phyloP scores from a whole-genome alignment of 2,329 filamentous ascomycete species.

The Aspergillus tanneri region DNA sequence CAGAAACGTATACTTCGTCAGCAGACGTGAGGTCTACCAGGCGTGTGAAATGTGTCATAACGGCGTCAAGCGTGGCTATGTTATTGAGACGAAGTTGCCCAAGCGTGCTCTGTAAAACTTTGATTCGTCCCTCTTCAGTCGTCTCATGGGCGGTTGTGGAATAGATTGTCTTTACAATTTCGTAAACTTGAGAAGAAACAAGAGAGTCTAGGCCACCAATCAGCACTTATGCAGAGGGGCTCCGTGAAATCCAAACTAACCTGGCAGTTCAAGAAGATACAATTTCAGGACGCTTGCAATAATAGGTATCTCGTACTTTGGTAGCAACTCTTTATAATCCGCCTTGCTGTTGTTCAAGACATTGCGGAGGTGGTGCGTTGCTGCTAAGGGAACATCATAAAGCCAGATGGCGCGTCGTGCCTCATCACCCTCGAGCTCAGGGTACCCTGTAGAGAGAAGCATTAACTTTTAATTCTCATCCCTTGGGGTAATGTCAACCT shows the following conservation, averaged over 20 bases:
- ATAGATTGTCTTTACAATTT: constrained; percentile 98
- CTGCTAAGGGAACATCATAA: constrained; percentile 79
- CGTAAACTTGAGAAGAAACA: constrained; percentile 96
- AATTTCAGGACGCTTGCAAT: constrained; percentile 90
- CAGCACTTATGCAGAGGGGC: not conserved
- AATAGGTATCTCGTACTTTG: constrained; percentile 89
- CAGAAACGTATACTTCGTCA: constrained; percentile 77
- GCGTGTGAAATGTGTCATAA: constrained; percentile 97
- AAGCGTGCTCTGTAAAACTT: constrained; percentile 91
- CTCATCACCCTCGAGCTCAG: constrained; percentile 94
- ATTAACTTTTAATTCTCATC: constrained; percentile 4
- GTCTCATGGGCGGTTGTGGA: constrained; percentile 74
- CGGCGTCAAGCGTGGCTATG: constrained; percentile 96
- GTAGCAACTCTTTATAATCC: constrained; percentile 71
- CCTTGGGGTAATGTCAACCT: constrained; percentile 22
- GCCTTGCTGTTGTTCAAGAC: constrained; percentile 84
- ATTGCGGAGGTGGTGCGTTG: constrained; percentile 79
- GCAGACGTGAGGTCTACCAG: constrained; percentile 95
- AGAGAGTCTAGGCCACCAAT: constrained; percentile 70
- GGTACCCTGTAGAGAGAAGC: constrained; percentile 63
- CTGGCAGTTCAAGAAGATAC: constrained; percentile 90
- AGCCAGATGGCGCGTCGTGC: constrained; percentile 91
- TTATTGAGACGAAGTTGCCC: constrained; percentile 93
- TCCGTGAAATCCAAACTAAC: constrained; percentile 53
- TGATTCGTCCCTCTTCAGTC: constrained; percentile 75